Conservation (phyloP, 2,329 filamentous ascomycete species). For the Reticulascus tulasneorum region DNA sequence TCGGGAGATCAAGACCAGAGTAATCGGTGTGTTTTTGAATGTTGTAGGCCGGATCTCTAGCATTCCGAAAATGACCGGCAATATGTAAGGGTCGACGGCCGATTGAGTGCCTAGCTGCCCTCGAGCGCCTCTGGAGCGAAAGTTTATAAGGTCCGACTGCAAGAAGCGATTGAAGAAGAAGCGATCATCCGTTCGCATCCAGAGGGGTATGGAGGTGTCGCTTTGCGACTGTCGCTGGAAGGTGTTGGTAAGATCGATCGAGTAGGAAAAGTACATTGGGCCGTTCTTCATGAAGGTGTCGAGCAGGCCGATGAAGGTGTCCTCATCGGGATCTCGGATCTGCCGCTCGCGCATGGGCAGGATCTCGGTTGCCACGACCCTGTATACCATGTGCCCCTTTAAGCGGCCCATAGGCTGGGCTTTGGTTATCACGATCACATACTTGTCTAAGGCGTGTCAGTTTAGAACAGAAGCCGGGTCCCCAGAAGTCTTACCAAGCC, state of each 20-base stretch:
- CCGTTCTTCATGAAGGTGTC: constrained; percentile 77
- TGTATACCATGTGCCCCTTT: constrained; percentile 96
- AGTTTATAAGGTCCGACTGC: constrained; percentile 86
- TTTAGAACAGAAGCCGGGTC: background rate
- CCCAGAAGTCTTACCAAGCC: constrained; percentile 63
- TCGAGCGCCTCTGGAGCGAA: constrained; percentile 62
- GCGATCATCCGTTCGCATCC: constrained; percentile 90
- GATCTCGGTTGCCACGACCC: constrained; percentile 85
- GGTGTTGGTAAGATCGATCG: constrained; percentile 91
- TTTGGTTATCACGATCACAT: constrained; percentile 95
- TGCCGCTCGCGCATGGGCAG: constrained; percentile 89
- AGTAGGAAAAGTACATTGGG: constrained; percentile 98
- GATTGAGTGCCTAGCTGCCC: constrained; percentile 67
- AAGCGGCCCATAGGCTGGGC: constrained; percentile 84
- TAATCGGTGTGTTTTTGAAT: constrained; percentile 80
- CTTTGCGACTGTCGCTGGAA: constrained; percentile 89
- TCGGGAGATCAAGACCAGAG: constrained; percentile 81
- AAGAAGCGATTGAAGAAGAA: constrained; percentile 99
- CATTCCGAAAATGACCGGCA: constrained; percentile 96
- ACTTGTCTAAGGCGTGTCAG: constrained; percentile 64
- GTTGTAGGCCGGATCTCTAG: constrained; percentile 82
- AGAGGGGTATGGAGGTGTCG: constrained; percentile 69
- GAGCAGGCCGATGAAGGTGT: constrained; percentile 80
- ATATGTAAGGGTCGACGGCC: constrained; percentile 82
- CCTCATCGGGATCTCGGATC: constrained; percentile 89